A percentile compares a stretch with the other conserved stretches of the same genome.
phyloP scores from a whole-genome alignment of 345 rosid genomes.

The Noccaea caerulescens region DNA sequence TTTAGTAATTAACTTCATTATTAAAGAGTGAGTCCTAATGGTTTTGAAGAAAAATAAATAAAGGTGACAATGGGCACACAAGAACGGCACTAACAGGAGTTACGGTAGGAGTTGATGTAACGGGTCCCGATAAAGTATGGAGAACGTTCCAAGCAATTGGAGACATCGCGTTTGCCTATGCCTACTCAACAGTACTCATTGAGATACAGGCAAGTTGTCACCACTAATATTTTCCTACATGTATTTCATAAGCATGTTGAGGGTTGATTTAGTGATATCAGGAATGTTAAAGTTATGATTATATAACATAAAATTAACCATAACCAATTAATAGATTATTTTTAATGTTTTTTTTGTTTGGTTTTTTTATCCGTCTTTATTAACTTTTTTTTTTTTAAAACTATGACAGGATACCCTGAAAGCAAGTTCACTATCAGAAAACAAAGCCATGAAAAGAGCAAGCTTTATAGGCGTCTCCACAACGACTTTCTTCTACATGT shows the following conservation, averaged over 20 bases:
- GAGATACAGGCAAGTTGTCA: conserved; percentile 74
- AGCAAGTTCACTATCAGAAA: conserved; percentile 68
- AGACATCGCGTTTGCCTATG: conserved; percentile 86
- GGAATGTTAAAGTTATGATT: not conserved
- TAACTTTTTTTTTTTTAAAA: not conserved
- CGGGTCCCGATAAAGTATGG: conserved; percentile 82
- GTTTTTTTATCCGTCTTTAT: too few relatives aligned
- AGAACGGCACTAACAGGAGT: conserved; percentile 63
- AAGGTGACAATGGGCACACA: conserved; percentile 43
- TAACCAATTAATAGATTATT: not conserved
- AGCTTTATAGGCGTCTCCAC: conserved; percentile 54
- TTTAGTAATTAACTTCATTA: not conserved
- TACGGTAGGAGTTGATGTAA: conserved; percentile 64
- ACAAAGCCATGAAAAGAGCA: conserved; percentile 72
- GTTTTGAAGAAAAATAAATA: conserved; percentile 2
- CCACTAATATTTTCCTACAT: too few relatives aligned
- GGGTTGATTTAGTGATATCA: too few relatives aligned
- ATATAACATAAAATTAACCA: not conserved
- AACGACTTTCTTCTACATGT: conserved; percentile 69
- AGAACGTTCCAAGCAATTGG: conserved; percentile 75
- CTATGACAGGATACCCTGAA: conserved; percentile 59
- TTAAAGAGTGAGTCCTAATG: conserved; percentile 8
- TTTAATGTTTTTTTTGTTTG: not conserved
- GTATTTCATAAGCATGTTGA: too few relatives aligned
- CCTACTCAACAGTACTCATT: conserved; percentile 72